These are phyloP conservation scores for Aspergillus oerlinghausenensis DNA, from an alignment of 2,329 filamentous ascomycete genomes.

Conservation along the genomic window DNA sequence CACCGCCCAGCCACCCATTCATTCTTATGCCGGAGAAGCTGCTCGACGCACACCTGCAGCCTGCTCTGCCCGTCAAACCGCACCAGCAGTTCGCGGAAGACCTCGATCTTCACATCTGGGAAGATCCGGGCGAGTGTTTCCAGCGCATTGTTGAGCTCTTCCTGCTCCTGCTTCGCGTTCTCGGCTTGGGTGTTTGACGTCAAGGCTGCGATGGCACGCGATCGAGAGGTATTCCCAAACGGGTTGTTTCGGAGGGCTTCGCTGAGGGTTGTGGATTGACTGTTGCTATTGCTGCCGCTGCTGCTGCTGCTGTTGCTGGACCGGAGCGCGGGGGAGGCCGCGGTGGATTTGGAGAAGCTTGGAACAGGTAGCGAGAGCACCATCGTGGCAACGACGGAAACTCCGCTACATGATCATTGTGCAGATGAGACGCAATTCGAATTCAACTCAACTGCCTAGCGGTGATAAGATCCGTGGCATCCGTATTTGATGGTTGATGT, in stretches of 20 bases:
- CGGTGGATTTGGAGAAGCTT: conserved; percentile 30
- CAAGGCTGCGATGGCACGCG: conserved; percentile 19
- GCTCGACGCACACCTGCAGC: conserved; percentile 44
- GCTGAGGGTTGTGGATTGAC: conserved; percentile 33
- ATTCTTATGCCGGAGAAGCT: conserved; percentile 43
- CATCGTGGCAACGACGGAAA: conserved; percentile 25
- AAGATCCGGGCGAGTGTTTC: conserved; percentile 40
- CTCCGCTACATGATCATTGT: conserved; percentile 30
- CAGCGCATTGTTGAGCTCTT: conserved; percentile 41
- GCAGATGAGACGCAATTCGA: not conserved
- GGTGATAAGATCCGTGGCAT: not conserved
- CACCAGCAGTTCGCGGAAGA: conserved; percentile 44
- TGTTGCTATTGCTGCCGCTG: conserved; percentile 12
- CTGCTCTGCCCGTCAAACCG: conserved; percentile 45
- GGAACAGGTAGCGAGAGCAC: conserved; percentile 36
- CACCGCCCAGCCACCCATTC: conserved; percentile 46
- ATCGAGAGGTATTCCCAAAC: conserved; percentile 31
- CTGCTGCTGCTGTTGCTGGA: conserved; percentile 17
- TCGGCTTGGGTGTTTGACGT: conserved; percentile 16
- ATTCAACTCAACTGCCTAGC: not conserved
- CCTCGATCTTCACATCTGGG: conserved; percentile 44
- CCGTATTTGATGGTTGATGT: not conserved
- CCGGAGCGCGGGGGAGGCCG: conserved; percentile 25
- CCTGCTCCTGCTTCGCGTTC: conserved; percentile 32
- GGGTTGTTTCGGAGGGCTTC: conserved; percentile 44